phyloP scores from a whole-genome alignment of 768 basidiomycete species.

The Kwoniella sp. region DNA sequence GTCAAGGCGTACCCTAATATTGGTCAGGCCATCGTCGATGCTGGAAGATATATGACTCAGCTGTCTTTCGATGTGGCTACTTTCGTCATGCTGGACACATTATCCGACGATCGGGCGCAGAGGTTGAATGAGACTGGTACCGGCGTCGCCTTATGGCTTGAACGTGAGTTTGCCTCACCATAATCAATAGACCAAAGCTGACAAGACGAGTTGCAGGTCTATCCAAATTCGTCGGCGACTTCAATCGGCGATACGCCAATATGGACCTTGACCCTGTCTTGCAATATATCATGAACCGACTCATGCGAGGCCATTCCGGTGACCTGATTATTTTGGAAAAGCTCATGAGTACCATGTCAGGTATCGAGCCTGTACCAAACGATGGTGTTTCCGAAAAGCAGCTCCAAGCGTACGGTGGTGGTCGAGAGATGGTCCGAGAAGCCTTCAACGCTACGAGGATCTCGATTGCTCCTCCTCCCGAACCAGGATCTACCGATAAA shows the following conservation, averaged over 20 bases:
- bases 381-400: slow-evolving; percentile 76
- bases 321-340: slow-evolving; percentile 88
- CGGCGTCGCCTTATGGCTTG: slow-evolving; percentile 40
- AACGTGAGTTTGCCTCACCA: slow-evolving; percentile 28
- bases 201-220: slow-evolving; percentile 66
- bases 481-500: slow-evolving; percentile 27
- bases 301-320: slow-evolving; percentile 72
- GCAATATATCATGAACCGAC: slow-evolving; percentile 87
- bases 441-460: slow-evolving; percentile 59
- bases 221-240: slow-evolving; percentile 87
- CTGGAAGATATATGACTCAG: slow-evolving; percentile 80
- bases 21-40: slow-evolving; percentile 83
- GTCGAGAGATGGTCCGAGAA: slow-evolving; percentile 81
- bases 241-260: slow-evolving; percentile 75
- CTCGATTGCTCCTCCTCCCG: slow-evolving; percentile 37
- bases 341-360: slow-evolving; percentile 92
- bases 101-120: slow-evolving; percentile 64
- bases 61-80: slow-evolving; percentile 94
- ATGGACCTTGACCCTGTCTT: slow-evolving; percentile 81
- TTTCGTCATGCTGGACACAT: slow-evolving; percentile 80
- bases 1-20: slow-evolving; percentile 93
- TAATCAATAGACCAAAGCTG: slow-evolving; percentile 9
- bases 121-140: slow-evolving; percentile 37
- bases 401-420: slow-evolving; percentile 86
- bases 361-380: slow-evolving; percentile 85